phyloP scores from a whole-genome alignment of 257 asterid genomes.

The Lycium barbarum region DNA sequence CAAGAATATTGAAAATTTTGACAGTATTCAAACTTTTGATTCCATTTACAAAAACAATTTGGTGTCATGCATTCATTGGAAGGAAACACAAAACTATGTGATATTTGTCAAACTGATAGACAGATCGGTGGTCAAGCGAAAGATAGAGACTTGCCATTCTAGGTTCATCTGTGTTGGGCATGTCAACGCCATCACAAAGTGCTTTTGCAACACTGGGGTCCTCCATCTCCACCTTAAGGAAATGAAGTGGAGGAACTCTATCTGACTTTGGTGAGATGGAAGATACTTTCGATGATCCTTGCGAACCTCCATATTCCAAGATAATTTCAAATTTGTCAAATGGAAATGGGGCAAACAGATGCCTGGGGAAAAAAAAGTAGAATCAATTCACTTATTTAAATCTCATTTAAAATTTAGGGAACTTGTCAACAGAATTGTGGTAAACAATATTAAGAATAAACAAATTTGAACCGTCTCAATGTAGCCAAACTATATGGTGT shows the following conservation, averaged over 20 bases:
- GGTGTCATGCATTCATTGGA: conserved; percentile 1
- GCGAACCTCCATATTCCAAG: conserved; percentile 75
- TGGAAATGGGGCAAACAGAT: conserved; percentile 60
- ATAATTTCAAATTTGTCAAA: conserved; percentile 53
- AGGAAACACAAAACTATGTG: conserved; percentile 29
- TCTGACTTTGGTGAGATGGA: conserved; percentile 44
- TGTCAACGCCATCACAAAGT: conserved; percentile 52
- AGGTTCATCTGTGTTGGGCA: conserved; percentile 40
- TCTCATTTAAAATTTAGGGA: conserved; percentile 23
- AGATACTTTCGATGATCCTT: conserved; percentile 57
- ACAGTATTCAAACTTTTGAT: not conserved
- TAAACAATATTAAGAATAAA: conserved; percentile 26
- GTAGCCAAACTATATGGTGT: conserved; percentile 16
- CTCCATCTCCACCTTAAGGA: conserved; percentile 65
- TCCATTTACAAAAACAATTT: conserved; percentile 6
- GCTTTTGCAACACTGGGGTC: conserved; percentile 52
- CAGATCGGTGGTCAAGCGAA: not conserved
- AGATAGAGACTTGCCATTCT: conserved; percentile 48
- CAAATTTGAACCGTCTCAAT: conserved; percentile 12
- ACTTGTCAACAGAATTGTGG: conserved; percentile 25
- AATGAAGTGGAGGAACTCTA: conserved; percentile 52
- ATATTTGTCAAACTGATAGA: conserved; percentile 12
- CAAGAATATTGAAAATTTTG: not conserved
- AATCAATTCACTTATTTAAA: conserved; percentile 37
- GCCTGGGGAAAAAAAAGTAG: conserved; percentile 44